A percentile compares a stretch with the other conserved stretches of the same genome.
Conservation (phyloP, 805 yeast species). For the Suhomyces pyralidae region DNA sequence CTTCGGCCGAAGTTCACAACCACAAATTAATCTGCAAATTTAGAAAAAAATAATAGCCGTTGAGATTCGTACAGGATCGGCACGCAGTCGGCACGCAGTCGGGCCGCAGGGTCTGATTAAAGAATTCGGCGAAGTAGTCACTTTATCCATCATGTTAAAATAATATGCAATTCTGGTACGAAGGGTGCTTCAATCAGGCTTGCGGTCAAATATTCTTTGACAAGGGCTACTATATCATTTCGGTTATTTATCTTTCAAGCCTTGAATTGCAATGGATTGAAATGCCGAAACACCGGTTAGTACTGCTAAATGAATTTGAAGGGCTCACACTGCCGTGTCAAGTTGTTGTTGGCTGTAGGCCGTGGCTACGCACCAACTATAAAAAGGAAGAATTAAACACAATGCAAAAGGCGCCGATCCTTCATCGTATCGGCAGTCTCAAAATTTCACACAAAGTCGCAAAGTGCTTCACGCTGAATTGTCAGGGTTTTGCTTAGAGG, state of each 20-base stretch:
- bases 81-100: background rate
- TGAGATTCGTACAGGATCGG: background rate
- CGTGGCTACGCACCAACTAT: background rate
- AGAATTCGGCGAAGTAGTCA: background rate
- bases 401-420: background rate
- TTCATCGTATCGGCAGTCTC: background rate
- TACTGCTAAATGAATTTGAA: no score
- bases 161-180: background rate
- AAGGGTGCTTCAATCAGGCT: no score
- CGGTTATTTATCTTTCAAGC: no score
- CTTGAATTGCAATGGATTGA: no score
- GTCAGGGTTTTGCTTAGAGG: background rate
- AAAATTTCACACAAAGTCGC: background rate
- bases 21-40: background rate
- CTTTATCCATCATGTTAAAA: no score
- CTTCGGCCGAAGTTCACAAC: background rate
- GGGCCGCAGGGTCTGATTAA: background rate
- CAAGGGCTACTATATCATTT: no score
- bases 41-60: background rate
- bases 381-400: background rate
- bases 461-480: background rate
- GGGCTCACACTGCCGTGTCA: background rate
- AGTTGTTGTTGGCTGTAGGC: background rate
- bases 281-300: no score
- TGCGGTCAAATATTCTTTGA: no score